Evolutionary conservation across 2,329 filamentous ascomycete genomes (phyloP).

Genomic region (Calonectria honghensis): DNA sequence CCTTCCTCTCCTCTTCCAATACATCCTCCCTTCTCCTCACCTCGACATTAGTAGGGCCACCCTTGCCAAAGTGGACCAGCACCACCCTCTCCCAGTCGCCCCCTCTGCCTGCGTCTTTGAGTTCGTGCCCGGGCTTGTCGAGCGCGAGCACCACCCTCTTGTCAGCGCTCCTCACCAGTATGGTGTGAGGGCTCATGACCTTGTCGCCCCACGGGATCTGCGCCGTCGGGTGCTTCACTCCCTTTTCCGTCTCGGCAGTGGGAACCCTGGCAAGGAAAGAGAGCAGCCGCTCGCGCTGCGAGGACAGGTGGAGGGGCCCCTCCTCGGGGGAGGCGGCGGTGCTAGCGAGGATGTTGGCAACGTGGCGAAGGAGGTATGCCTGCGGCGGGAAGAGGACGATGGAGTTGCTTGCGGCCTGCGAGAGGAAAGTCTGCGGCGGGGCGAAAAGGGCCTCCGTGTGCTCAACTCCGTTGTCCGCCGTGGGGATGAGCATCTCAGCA

Average conservation of each 20-base stretch:
- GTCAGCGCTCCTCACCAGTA: constrained; percentile 67
- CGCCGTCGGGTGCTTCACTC: constrained; percentile 64
- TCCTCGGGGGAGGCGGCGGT: constrained; percentile 53
- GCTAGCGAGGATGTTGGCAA: constrained; percentile 71
- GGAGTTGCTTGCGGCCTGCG: constrained; percentile 75
- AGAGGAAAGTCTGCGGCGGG: constrained; percentile 81
- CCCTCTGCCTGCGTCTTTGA: constrained; percentile 67
- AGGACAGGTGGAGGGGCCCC: constrained; percentile 61
- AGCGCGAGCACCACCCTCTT: constrained; percentile 72
- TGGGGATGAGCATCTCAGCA: constrained; percentile 76
- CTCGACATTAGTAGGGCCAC: constrained; percentile 72
- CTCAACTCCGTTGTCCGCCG: constrained; percentile 80
- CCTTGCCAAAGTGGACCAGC: constrained; percentile 71
- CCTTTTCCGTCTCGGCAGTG: constrained; percentile 64
- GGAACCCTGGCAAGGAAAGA: constrained; percentile 69
- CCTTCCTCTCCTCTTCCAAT: constrained; percentile 65
- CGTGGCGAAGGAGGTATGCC: constrained; percentile 80
- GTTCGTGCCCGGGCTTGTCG: constrained; percentile 75
- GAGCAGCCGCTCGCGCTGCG: constrained; percentile 72
- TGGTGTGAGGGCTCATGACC: constrained; percentile 73
- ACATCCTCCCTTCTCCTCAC: constrained; percentile 71
- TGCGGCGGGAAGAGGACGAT: constrained; percentile 95
- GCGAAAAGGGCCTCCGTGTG: constrained; percentile 87
- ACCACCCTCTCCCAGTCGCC: constrained; percentile 78
- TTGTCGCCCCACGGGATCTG: constrained; percentile 75